Evolutionary conservation across 306 rosid species (phyloP).

Genomic region (Rosa lucieae): DNA sequence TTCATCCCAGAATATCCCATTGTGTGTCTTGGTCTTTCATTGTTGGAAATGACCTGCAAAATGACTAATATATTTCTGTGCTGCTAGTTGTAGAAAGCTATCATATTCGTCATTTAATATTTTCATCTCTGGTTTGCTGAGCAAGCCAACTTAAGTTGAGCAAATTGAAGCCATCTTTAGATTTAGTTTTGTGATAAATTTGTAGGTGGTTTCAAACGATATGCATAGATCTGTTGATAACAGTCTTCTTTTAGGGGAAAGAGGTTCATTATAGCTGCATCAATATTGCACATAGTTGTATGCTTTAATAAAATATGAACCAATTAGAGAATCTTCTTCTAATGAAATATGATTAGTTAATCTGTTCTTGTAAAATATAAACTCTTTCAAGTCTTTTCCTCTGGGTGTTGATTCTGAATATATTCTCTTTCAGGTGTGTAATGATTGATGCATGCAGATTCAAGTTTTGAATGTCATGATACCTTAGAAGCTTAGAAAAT

Average conservation of each 20-base stretch:
- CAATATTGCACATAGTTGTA: background rate
- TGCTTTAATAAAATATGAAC: background rate
- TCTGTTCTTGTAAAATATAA: background rate
- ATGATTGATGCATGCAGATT: background rate
- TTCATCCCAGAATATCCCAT: background rate
- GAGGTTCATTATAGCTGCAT: background rate
- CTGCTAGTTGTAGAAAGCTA: background rate
- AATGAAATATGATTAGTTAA: background rate
- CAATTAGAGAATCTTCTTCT: background rate
- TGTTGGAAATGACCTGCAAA: slow-evolving; percentile 7
- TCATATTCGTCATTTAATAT: background rate
- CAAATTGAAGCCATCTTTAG: background rate
- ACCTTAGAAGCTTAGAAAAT: background rate
- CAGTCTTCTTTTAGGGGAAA: background rate
- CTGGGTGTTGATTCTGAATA: slow-evolving; percentile 2
- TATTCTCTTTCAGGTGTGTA: slow-evolving; percentile 14
- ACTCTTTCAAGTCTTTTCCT: background rate
- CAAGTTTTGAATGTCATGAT: slow-evolving; percentile 2
- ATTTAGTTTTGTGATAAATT: background rate
- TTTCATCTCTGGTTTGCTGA: slow-evolving; percentile 1
- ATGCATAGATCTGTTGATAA: background rate
- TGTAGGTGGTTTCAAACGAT: background rate
- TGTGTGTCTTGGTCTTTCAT: background rate
- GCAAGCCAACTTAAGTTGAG: background rate
- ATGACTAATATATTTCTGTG: background rate